phyloP scores from a whole-genome alignment of 129 eudicot genomes.

The Flaveria trinervia region DNA sequence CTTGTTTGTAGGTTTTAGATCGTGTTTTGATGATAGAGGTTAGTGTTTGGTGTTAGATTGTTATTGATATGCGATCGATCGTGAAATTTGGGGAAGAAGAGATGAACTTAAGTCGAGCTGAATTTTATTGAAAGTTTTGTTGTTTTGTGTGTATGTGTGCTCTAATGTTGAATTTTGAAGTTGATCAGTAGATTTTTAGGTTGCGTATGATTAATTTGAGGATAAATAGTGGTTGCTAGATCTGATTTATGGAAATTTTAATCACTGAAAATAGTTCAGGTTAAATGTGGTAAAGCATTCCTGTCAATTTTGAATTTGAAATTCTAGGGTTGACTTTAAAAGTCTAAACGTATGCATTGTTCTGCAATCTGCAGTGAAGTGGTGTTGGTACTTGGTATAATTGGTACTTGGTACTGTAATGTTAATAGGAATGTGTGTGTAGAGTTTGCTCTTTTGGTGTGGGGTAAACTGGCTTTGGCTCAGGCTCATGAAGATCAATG shows the following conservation, averaged over 20 bases:
- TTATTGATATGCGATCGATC: conserved; percentile 10
- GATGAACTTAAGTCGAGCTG: not conserved
- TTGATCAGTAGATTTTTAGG: conserved; percentile 12
- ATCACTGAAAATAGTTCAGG: not conserved
- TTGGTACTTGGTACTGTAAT: conserved; percentile 23
- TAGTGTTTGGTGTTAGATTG: conserved; percentile 12
- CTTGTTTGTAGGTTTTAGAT: not conserved
- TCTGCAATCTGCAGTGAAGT: conserved; percentile 27
- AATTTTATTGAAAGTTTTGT: not conserved
- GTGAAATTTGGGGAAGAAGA: conserved; percentile 12
- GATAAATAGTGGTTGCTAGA: not conserved
- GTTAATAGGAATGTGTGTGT: conserved; percentile 29
- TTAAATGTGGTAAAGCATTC: conserved; percentile 20
- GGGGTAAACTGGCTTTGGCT: conserved; percentile 25
- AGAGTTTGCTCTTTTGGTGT: conserved; percentile 28
- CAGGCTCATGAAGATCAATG: conserved; percentile 19
- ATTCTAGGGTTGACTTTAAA: conserved; percentile 28
- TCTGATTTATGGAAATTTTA: conserved; percentile 2
- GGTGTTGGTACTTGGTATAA: conserved; percentile 19
- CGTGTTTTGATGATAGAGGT: not conserved
- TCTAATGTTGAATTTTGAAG: conserved; percentile 28
- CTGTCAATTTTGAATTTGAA: conserved; percentile 27
- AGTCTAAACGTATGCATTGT: conserved; percentile 5
- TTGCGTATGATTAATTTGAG: not conserved
- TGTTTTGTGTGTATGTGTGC: not conserved